phyloP scores from a whole-genome alignment of 129 eudicot genomes.

The Glebionis coronaria region DNA sequence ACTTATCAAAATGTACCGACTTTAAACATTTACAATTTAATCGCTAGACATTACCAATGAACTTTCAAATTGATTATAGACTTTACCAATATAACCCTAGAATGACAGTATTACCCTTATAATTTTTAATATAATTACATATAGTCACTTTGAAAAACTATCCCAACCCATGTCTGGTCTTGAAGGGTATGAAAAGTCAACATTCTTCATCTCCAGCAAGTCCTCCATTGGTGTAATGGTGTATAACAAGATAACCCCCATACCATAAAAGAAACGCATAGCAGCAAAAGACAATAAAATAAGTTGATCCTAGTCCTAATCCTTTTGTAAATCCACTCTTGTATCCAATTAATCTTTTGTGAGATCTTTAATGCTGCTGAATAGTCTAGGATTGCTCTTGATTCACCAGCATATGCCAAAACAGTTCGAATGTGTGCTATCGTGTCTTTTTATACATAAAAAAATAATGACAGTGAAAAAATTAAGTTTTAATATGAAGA shows the following conservation, averaged over 20 bases:
- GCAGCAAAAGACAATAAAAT: conserved; percentile 88
- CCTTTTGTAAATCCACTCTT: conserved; percentile 93
- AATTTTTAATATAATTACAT: no score
- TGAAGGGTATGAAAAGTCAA: conserved; percentile 85
- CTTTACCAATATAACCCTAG: no score
- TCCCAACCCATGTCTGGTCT: no score
- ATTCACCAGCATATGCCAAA: conserved; percentile 83
- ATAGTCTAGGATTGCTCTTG: conserved; percentile 72
- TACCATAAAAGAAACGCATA: conserved; percentile 97
- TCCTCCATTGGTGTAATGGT: conserved; percentile 92
- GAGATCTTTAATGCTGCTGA: conserved; percentile 72
- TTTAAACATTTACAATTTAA: no score
- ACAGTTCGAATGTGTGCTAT: conserved; percentile 87
- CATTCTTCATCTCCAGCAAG: conserved; percentile 86
- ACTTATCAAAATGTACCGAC: no score
- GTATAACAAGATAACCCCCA: conserved; percentile 95
- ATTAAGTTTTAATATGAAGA: background rate
- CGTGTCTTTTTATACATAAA: conserved; percentile 47
- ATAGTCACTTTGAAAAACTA: no score
- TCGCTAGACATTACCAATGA: no score
- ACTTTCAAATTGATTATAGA: no score
- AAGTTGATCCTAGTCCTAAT: conserved; percentile 92
- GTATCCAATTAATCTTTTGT: conserved; percentile 84
- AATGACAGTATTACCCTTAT: no score
- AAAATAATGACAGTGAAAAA: conserved; percentile 1